Evolutionary conservation across 73 alveolate genomes (phyloP), one percentile per base, ranked within the genome.

Genomic region (Urostyla sp.): DNA sequence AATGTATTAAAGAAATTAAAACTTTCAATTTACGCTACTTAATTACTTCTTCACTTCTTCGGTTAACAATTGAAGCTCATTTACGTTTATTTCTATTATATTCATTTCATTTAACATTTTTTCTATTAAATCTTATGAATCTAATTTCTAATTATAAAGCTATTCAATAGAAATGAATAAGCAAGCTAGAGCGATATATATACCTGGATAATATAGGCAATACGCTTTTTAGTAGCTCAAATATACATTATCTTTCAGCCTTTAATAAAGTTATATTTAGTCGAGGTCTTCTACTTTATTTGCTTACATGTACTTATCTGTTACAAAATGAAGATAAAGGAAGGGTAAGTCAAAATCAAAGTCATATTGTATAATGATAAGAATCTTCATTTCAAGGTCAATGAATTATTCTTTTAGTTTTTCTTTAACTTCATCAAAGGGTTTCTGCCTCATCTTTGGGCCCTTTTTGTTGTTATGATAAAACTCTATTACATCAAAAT

Each of bases 181-280:
- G 54, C 83, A 69, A 2, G 67, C 69, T 2, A 69, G 72, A 69
- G 67, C 45, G 38, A 69, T 69, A 5, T 8, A 7, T n/a, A 69
- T 48, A 11, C 53, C 83, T 10, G 83, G 83, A 23, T 46, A 69
- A 40, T 69, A 69, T 23, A 69, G 53, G 60, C 83, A 69, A 20
- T 15, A 49, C 4, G 83, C 56, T 3, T 69, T 26, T n/a, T 46
- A 34, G 31, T 69, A 69, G 52, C 72, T 48, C 16, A 15, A 55
- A 27, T 20, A 32, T 46, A 69, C 55, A 46, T 69, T 45, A 31
- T 1, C 2, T 67, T 69, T 30, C 44, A 35, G 1, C 32, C 60
- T 13, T 28, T 20, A 30, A 69, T 46, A 34, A 6, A 48, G 7
- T 46, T 18, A 45, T 6, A 49, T 23, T 27, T 26, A 2, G 8